phyloP scores from a whole-genome alignment of 495 filamentous ascomycete genomes.

The Daldinia bambusicola region DNA sequence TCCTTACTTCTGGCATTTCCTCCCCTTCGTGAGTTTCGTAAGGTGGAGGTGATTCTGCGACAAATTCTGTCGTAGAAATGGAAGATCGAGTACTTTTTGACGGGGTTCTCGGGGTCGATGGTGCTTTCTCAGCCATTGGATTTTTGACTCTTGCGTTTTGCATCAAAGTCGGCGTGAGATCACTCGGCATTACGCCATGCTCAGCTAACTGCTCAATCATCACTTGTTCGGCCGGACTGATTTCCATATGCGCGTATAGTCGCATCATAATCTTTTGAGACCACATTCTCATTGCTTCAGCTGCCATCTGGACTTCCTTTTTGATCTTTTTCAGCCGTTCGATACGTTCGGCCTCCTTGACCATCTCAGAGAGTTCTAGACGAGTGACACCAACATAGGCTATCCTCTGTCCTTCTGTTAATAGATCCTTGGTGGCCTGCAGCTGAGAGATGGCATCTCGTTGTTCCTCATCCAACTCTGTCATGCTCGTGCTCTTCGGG shows the following conservation, averaged over 20 bases:
- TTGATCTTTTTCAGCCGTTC: conserved; percentile 65
- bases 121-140: conserved; percentile 70
- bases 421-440: conserved; percentile 92
- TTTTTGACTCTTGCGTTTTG: conserved; percentile 94
- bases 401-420: conserved; percentile 95
- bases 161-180: conserved; percentile 88
- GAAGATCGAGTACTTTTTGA: conserved; percentile 36
- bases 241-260: conserved; percentile 95
- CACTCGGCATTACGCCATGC: conserved; percentile 85
- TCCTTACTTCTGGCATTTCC: conserved; percentile 77
- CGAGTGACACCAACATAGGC: conserved; percentile 93
- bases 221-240: conserved; percentile 87
- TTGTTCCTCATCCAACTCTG: conserved; percentile 72
- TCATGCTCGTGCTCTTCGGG: conserved; percentile 64
- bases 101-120: conserved; percentile 43
- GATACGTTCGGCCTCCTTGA: conserved; percentile 69
- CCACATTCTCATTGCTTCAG: conserved; percentile 92
- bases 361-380: conserved; percentile 80
- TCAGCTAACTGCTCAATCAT: conserved; percentile 98
- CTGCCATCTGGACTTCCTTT: conserved; percentile 72
- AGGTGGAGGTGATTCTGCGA: conserved; percentile 70
- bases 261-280: conserved; percentile 96
- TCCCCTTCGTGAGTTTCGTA: conserved; percentile 77
- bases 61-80: conserved; percentile 49
- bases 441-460: conserved; percentile 89